Base-by-base conservation (phyloP, 202 grass and related monocot species). In the Musa balbisiana region DNA sequence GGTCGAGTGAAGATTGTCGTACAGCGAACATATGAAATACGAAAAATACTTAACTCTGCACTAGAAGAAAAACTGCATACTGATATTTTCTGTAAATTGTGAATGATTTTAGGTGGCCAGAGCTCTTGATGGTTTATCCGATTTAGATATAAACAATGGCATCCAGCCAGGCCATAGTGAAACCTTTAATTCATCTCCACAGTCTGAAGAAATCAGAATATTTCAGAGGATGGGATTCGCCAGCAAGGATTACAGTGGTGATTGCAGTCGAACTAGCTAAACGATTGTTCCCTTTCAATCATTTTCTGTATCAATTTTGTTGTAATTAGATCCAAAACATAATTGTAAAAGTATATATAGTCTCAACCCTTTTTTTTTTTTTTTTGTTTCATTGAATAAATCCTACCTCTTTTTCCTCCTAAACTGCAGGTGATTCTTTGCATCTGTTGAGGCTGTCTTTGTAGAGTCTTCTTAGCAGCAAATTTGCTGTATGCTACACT, bases 61-160 rank as follows among this genome's bases (percentile, higher is more conserved):
- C 4, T 6, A 43, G 33, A 43, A 43, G 33, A 43, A 43, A 43
- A 43, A 43, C 33, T 43, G 33, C 33, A 43, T 6, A 43, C 33
- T 43, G 13, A 23, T 56, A 22, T 21, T n/a, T 29, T 79, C 22
- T 12, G 11, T 12, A 17, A 68, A 33, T 60, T 1, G 58, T 64
- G 59, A 9, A 51, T 76, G 0, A 43, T 73, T 29, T 64, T 85
- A 99, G 95, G 91, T 99, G 79, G 89, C 88, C 27, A 95, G 95
- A 89, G 87, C 91, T 82, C 86, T 99, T 64, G 89, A 95, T 95
- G 89, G 91, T 83, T 88, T 95, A 83, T 86, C 87, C 2, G 95
- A 92, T 73, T 84, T 85, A 62, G 92, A 99, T 82, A 79, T 99
- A 83, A 95, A 84, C 83, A 95, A 95, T 69, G 95, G 95, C 60